Percentiles rank a stretch among this genome's conserved stretches.
Evolutionary conservation across 2,329 filamentous ascomycete species (phyloP).

Genomic region (Ascochyta pisi): DNA sequence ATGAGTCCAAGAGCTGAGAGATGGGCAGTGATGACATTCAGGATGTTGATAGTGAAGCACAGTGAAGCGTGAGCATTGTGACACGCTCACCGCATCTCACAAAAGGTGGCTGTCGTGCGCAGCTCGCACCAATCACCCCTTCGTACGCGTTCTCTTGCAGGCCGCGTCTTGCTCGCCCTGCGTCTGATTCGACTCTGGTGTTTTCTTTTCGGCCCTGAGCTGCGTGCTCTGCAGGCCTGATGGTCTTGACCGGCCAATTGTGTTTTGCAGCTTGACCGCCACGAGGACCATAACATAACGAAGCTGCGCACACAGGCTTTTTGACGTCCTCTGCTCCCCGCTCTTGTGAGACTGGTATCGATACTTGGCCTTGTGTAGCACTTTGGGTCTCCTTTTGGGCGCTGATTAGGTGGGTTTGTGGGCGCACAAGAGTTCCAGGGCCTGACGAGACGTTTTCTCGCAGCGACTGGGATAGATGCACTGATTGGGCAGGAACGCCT

Average conservation of each 20-base stretch:
- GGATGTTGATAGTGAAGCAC: slow-evolving; percentile 13
- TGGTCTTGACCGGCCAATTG: slow-evolving; percentile 12
- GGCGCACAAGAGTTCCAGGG: slow-evolving; percentile 15
- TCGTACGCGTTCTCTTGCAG: slow-evolving; percentile 22
- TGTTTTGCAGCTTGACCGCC: slow-evolving; percentile 36
- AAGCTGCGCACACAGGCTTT: slow-evolving; percentile 23
- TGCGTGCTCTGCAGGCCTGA: slow-evolving; percentile 29
- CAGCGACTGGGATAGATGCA: background rate
- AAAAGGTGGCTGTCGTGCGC: slow-evolving; percentile 29
- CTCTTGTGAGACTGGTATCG: slow-evolving; percentile 24
- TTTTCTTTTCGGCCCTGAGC: slow-evolving; percentile 27
- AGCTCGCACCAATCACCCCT: slow-evolving; percentile 27
- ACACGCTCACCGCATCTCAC: slow-evolving; percentile 37
- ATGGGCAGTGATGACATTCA: slow-evolving; percentile 6
- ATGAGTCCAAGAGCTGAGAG: background rate
- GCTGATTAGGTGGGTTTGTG: slow-evolving; percentile 12
- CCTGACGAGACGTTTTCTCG: slow-evolving; percentile 8
- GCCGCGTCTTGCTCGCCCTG: slow-evolving; percentile 19
- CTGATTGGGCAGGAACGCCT: slow-evolving; percentile 11
- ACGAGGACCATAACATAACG: slow-evolving; percentile 26
- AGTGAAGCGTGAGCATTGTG: slow-evolving; percentile 26
- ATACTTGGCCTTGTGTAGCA: slow-evolving; percentile 22
- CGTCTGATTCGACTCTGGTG: slow-evolving; percentile 28
- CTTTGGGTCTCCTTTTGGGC: slow-evolving; percentile 13
- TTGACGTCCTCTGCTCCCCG: slow-evolving; percentile 20